Base-by-base conservation (phyloP, 78 protist species). In the Neovahlkampfia damariscottae region DNA sequence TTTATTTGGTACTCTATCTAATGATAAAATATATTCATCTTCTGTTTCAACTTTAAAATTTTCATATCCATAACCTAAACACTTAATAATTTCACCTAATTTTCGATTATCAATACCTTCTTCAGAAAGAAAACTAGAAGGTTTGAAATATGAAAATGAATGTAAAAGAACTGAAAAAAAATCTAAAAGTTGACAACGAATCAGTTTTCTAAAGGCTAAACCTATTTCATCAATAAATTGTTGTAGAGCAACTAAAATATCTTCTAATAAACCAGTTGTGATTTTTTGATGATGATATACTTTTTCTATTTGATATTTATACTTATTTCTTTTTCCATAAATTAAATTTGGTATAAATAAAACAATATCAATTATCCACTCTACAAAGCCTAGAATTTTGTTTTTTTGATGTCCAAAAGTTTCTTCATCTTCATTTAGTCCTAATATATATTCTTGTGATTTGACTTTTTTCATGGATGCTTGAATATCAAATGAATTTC, bases 161-260 rank as follows among this genome's bases (percentile, higher is more conserved):
- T 8, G 40, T 8, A 8, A 72, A 8, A 72, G 66, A 40, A 30
- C 41, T 8, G 8, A 30, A 67, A 8, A 37, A 28, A 19, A 19
- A 19, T 19, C 10, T n/a, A 19, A 19, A n/a, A n/a, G 28, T 19
- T 69, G 19, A 19, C 19, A 28, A 30, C 72, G 72, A 30, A 69
- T 19, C 19, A 69, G 28, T n/a, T 30, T n/a, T 31, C 67, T 10
- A n/a, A 19, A n/a, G 19, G 72, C 72, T 19, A n/a, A 69, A 69
- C 68, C 72, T 19, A 69, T 69, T 19, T 69, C 72, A 69, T 72
- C 76, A 30, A 72, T 40, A 72, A 34, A 41, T 29, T 35, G 34
- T 27, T 41, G 34, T 27, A 28, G 9, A 28, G 66, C 70, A 6
- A 8, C 35, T 6, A 7, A 6, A 30, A 72, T n/a, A 72, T 72